A percentile compares a stretch with the other conserved stretches of the same genome.
Evolutionary conservation across 768 basidiomycete species (phyloP).

Genomic region (Suillus bovinus): DNA sequence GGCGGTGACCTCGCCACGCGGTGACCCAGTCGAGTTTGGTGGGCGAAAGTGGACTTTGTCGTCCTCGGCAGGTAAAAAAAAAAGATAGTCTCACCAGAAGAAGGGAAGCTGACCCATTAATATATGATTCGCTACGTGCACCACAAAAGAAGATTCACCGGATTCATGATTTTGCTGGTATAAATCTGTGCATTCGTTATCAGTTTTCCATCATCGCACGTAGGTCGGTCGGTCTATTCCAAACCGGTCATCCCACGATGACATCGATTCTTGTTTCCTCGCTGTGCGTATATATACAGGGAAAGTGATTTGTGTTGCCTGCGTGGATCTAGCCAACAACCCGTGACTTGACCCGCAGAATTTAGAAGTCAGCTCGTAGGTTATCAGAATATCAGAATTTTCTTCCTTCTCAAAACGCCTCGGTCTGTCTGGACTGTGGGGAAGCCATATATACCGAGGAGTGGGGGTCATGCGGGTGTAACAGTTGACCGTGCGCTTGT

Average conservation of each 20-base stretch:
- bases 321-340: background rate
- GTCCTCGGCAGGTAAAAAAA: background rate
- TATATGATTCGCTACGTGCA: background rate
- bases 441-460: background rate
- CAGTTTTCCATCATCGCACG: background rate
- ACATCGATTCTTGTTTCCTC: background rate
- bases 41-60: background rate
- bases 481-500: background rate
- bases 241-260: background rate
- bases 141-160: background rate
- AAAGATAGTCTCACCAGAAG: background rate
- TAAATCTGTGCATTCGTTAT: conserved; percentile 1
- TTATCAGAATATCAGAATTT: background rate
- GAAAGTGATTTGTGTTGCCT: too few relatives aligned
- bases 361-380: background rate
- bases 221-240: background rate
- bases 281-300: background rate
- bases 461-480: background rate
- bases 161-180: background rate
- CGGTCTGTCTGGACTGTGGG: background rate
- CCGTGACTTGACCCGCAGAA: background rate
- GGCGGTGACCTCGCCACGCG: background rate
- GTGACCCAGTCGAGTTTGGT: background rate
- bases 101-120: background rate
- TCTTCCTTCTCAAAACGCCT: background rate